A percentile compares a stretch with the other conserved stretches of the same genome.
Evolutionary conservation across 1,284 basidiomycete species (phyloP).

Genomic region (Ganoderma sp.): DNA sequence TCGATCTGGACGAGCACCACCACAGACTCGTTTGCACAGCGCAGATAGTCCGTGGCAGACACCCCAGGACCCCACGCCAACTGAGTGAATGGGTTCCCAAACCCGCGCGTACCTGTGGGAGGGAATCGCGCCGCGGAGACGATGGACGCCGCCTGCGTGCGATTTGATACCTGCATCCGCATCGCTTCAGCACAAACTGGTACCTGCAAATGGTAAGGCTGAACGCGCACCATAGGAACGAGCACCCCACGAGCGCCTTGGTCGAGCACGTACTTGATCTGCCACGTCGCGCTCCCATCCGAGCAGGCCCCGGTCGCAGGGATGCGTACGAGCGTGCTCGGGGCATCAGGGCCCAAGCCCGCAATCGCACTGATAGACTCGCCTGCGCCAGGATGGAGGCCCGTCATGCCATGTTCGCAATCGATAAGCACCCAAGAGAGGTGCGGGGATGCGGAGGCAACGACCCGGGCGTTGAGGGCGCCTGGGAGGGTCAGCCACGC

Average conservation of each 20-base stretch:
- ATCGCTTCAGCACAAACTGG: neutral
- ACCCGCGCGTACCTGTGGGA: slow-evolving; percentile 61
- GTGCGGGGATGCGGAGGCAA: slow-evolving; percentile 59
- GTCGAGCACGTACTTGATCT: slow-evolving; percentile 72
- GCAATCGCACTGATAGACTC: slow-evolving; percentile 61
- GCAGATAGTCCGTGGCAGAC: slow-evolving; percentile 57
- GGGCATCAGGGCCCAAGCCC: slow-evolving; percentile 47
- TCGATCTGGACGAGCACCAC: slow-evolving; percentile 73
- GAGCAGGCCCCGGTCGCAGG: slow-evolving; percentile 62
- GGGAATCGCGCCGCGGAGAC: slow-evolving; percentile 63
- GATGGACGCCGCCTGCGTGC: slow-evolving; percentile 59
- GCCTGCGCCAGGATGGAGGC: slow-evolving; percentile 58
- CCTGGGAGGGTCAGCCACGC: slow-evolving; percentile 72
- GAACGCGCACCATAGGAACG: slow-evolving; percentile 62
- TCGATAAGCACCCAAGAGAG: slow-evolving; percentile 68
- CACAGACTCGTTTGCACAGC: slow-evolving; percentile 61
- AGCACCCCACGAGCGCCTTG: slow-evolving; percentile 66
- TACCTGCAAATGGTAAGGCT: too few species aligned
- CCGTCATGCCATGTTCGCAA: slow-evolving; percentile 67
- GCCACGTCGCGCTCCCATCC: slow-evolving; percentile 58
- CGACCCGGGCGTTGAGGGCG: slow-evolving; percentile 57
- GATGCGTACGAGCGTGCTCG: slow-evolving; percentile 63
- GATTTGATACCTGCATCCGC: slow-evolving; percentile 37
- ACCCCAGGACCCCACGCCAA: slow-evolving; percentile 53
- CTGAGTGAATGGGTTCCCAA: slow-evolving; percentile 66